Base-by-base conservation (phyloP, 805 yeast species). In the Jamesozyma rosinii region DNA sequence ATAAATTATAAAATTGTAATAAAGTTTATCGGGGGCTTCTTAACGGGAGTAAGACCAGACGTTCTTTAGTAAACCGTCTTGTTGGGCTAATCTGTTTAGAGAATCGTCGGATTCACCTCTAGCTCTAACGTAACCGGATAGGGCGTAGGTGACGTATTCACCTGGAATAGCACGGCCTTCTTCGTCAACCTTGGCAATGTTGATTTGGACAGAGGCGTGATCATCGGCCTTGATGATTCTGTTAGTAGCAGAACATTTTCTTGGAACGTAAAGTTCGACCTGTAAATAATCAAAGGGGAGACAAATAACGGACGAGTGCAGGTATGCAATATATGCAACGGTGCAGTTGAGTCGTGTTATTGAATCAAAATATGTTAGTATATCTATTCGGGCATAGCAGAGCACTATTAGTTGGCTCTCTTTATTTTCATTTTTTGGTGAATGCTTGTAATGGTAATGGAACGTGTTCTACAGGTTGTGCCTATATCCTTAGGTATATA, bases 191-290 rank as follows among this genome's bases (percentile, higher is more conserved):
- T 90, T 86, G 68, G 95, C 97, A 64, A 92, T 80, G 89, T 85
- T 89, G 77, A 92, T 84, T 78, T 92, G 98, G 64, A 92, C 97
- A 56, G 97, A 85, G 63, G 97, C 92, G 76, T 92, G 98, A 77
- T 92, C 98, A 81, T 92, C 89, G 68, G 97, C 89, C 80, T 87
- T 88, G 83, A 92, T 89, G 77, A 92, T 88, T 81, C 97, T 88
- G 95, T 88, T 88, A 76, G 97, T 88, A 70, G 98, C 98, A 76
- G 98, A 92, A 82, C 98, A 92, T 81, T 92, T 92, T 83, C 98
- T 86, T 80, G 98, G 98, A 76, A 90, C 95, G 94, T 92, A 92
- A 76, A 92, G 89, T 83, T 92, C 98, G 76, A 90, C 97, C 97
- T 86, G 62, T 29, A 30, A 30, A 3, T 41, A 48, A 15, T 11